A percentile compares a stretch with the other conserved stretches of the same genome.
Evolutionary conservation across 1,139 yeast species (phyloP).

Genomic region (Pichia sp.): DNA sequence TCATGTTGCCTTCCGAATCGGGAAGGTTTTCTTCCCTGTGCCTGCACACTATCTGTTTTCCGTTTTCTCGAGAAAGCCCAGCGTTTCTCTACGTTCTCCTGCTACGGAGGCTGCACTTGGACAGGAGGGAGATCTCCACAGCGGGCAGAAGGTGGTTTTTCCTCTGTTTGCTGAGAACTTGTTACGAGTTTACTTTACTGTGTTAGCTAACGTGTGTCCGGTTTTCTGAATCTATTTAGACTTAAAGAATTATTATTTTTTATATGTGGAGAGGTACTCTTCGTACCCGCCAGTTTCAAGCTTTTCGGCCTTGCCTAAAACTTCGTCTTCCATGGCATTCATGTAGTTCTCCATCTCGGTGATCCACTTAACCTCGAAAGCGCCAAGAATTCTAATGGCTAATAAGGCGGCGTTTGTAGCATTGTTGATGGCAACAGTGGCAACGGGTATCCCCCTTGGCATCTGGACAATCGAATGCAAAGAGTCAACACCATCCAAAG

Average conservation of each 20-base stretch:
- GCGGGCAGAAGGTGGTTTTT: too few species aligned
- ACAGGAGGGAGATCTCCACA: too few species aligned
- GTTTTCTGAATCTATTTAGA: too few species aligned
- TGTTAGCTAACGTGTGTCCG: too few species aligned
- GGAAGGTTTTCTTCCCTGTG: slow-evolving; percentile 3
- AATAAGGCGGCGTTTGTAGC: slow-evolving; percentile 93
- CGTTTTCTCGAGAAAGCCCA: too few species aligned
- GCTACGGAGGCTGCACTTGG: too few species aligned
- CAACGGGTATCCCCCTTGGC: slow-evolving; percentile 99
- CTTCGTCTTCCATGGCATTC: slow-evolving; percentile 79
- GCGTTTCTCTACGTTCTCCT: too few species aligned
- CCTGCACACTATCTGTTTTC: too few species aligned
- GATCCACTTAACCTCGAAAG: slow-evolving; percentile 60
- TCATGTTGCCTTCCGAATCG: not conserved
- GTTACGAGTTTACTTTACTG: not conserved
- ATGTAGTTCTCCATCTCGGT: slow-evolving; percentile 70
- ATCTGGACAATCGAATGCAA: slow-evolving; percentile 95
- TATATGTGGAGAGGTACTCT: slow-evolving; percentile 39
- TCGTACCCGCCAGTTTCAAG: slow-evolving; percentile 78
- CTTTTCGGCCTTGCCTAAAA: slow-evolving; percentile 72
- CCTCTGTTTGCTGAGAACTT: not conserved
- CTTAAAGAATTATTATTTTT: slow-evolving; percentile 13
- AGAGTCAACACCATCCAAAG: slow-evolving; percentile 94
- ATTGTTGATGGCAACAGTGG: slow-evolving; percentile 96
- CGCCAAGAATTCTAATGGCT: slow-evolving; percentile 84